Conservation (phyloP, 2,329 filamentous ascomycete species). For the Domatiomyces catenatus region DNA sequence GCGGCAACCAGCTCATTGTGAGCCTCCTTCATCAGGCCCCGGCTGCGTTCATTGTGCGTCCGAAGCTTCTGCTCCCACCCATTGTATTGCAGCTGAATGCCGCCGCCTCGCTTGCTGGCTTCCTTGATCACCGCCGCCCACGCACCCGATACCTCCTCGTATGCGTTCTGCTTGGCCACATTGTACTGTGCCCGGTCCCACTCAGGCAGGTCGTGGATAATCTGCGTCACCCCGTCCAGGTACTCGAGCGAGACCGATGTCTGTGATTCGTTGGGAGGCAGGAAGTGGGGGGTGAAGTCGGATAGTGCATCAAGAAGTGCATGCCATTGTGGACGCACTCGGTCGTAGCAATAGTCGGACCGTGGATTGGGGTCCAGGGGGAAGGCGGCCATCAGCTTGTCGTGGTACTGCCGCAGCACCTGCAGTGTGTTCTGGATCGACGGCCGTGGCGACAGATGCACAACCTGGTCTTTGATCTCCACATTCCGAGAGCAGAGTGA, state of each 20-base stretch:
- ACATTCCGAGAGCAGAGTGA: slow-evolving; percentile 83
- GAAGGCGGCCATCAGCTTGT: slow-evolving; percentile 60
- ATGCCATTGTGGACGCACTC: slow-evolving; percentile 65
- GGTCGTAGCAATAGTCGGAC: slow-evolving; percentile 88
- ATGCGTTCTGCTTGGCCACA: slow-evolving; percentile 85
- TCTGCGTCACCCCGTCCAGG: slow-evolving; percentile 74
- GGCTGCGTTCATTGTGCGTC: slow-evolving; percentile 76
- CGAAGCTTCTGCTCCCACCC: slow-evolving; percentile 81
- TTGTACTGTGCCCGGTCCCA: slow-evolving; percentile 84
- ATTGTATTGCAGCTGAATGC: slow-evolving; percentile 74
- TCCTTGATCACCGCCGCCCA: slow-evolving; percentile 88
- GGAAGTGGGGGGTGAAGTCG: slow-evolving; percentile 90
- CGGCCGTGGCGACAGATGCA: slow-evolving; percentile 70
- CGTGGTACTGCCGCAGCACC: slow-evolving; percentile 69
- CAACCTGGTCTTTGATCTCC: slow-evolving; percentile 69
- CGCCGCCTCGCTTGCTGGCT: slow-evolving; percentile 76
- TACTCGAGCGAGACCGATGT: slow-evolving; percentile 71
- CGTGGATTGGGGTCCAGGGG: slow-evolving; percentile 71
- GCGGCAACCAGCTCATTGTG: slow-evolving; percentile 60
- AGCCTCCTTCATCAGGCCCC: slow-evolving; percentile 64
- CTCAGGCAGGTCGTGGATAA: slow-evolving; percentile 76
- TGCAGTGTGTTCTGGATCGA: slow-evolving; percentile 65
- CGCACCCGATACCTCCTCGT: slow-evolving; percentile 86
- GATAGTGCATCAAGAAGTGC: slow-evolving; percentile 76
- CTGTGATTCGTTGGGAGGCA: slow-evolving; percentile 79